A percentile compares a stretch with the other conserved stretches of the same genome.
Conservation (phyloP, 352 stramenopile genomes). For the Phytophthora litchii region DNA sequence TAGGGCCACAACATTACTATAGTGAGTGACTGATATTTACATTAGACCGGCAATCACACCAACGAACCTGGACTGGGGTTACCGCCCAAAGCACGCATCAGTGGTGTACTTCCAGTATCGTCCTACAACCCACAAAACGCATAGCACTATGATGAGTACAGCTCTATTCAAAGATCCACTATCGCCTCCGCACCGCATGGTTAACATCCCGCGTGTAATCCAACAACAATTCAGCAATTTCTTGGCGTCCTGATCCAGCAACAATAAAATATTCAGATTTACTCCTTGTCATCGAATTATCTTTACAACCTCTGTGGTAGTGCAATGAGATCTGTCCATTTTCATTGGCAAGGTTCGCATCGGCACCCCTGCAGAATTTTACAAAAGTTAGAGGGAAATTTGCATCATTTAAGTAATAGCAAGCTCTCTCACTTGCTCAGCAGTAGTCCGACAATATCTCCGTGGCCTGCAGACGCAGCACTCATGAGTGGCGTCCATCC, state of each 20-base stretch:
- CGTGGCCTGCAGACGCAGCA: conserved; percentile 65
- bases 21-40: background rate
- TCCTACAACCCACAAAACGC: conserved; percentile 38
- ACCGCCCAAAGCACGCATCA: conserved; percentile 65
- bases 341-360: conserved; percentile 73
- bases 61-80: conserved; percentile 56
- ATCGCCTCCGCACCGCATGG: conserved; percentile 42
- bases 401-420: background rate
- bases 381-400: conserved; percentile 4
- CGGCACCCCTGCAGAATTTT: conserved; percentile 37
- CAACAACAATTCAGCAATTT: conserved; percentile 71
- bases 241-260: conserved; percentile 45
- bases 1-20: background rate
- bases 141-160: background rate
- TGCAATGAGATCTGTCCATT: conserved; percentile 77
- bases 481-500: conserved; percentile 84
- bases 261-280: no score
- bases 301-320: conserved; percentile 76
- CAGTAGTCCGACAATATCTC: conserved; percentile 55
- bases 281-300: no score
- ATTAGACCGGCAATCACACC: background rate
- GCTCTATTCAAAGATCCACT: no score
- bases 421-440: conserved; percentile 52
- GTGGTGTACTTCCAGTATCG: conserved; percentile 60
- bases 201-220: conserved; percentile 77